These are phyloP conservation scores for Dendrobium nobile DNA, from an alignment of 106 monocot species.

Conservation along the genomic window DNA sequence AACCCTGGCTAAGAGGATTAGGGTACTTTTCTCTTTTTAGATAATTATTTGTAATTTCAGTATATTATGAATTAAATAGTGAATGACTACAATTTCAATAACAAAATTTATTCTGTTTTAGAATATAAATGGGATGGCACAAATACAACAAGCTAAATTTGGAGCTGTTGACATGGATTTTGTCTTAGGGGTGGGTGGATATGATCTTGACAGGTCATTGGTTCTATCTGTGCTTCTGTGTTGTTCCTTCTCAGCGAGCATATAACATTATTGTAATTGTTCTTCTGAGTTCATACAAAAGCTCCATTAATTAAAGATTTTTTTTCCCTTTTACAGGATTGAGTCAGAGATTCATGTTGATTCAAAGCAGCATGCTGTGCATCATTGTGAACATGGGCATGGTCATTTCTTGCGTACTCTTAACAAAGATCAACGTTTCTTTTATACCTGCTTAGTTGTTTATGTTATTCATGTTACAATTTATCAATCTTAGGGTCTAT, in stretches of 20 bases:
- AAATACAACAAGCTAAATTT: constrained; percentile 65
- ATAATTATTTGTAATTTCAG: not conserved
- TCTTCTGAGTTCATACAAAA: not conserved
- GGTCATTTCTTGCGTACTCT: constrained; percentile 28
- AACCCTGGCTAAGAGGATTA: constrained; percentile 52
- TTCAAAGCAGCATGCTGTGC: constrained; percentile 14
- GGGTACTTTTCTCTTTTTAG: constrained; percentile 24
- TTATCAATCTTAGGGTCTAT: not conserved
- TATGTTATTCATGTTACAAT: not conserved
- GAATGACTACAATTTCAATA: not conserved
- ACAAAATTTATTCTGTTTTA: constrained; percentile 21
- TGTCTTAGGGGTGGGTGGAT: constrained; percentile 93
- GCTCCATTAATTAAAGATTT: not conserved
- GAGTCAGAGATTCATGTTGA: constrained; percentile 58
- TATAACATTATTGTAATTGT: not conserved
- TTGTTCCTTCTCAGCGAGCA: not conserved
- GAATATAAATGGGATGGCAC: constrained; percentile 88
- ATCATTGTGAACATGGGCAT: constrained; percentile 45
- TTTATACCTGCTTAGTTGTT: not conserved
- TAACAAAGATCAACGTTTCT: too few relatives aligned
- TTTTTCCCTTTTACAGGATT: constrained; percentile 36
- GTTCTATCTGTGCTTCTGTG: not conserved
- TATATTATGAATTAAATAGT: not conserved
- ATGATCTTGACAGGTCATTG: constrained; percentile 79
- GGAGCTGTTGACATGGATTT: constrained; percentile 94